Base-by-base conservation (phyloP, 345 rosid genomes). In the Linum tenue region DNA sequence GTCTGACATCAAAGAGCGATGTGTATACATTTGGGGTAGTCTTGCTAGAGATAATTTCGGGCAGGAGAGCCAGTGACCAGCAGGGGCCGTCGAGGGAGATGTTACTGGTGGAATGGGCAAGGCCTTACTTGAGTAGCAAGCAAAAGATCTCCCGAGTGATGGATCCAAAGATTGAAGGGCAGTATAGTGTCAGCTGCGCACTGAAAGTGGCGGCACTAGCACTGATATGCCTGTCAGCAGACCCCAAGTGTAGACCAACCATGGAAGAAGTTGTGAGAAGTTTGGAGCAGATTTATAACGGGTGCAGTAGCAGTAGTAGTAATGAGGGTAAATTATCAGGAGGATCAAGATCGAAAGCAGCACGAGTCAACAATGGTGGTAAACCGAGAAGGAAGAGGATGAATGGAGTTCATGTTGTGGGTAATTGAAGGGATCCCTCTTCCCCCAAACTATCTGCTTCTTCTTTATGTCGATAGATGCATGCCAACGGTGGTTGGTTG, bases 21-120 rank as follows among this genome's bases (percentile, higher is more conserved):
- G 60, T 57, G 11, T 57, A 57, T 37, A 57, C 36, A 10, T 57
- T 12, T 8, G 60, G 60, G 22, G 60, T 57, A 12, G 60, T 57
- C 2, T 22, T 57, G 22, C 60, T 57, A 10, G 60, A 57, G 38
- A 17, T 57, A 37, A 10, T 57, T n/a, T 57, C 60, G 11, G 60
- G 60, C 7, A 57, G 60, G 37, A 31, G 60, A 5, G 60, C 60
- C 1, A 57, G 16, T 10, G 60, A 57, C 60, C 16, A 57, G 60
- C 16, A 57, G 36, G 11, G 60, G 37, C 60, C 60, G 6, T 57
- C 60, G 3, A 17, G 60, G 37, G 60, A 57, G 22, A 35, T n/a
- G 5, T n/a, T 9, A 10, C 38, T 57, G 11, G 60, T 57, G 3
- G 60, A 57, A 7, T 57, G 60, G 60, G 60, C 60, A 10, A 31